Base-by-base conservation (phyloP, 2,329 filamentous ascomycete genomes). In the Sordariomycetes sp. region DNA sequence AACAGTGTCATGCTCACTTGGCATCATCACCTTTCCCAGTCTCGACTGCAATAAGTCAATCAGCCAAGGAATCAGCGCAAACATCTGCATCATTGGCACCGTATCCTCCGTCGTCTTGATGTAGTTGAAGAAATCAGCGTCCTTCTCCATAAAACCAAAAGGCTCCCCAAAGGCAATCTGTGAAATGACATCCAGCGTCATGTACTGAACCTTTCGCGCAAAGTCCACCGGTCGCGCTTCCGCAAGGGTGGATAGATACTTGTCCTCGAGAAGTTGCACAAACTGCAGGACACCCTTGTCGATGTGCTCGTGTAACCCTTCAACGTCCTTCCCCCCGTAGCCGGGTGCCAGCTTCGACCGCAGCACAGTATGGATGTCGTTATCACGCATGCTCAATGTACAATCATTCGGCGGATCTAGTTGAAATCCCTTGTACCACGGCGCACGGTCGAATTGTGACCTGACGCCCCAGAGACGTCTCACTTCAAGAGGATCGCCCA, bases 131-230 rank as follows among this genome's bases (percentile, higher is more conserved):
- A 69, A 42, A 37, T 76, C 71, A 14, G 56, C 46, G 39, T 75
- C 67, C 6, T 61, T 53, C 16, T 54, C 52, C 11, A 76, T 54
- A 42, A 67, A 66, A 4, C 71, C 70, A 39, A 73, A 73, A 0
- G 68, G 45, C 10, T 59, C 47, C 6, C 70, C 70, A n/a, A 73
- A 64, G 0, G 66, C 66, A 16, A 75, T 50, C 24, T 70, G 60
- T 10, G 64, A 65, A 27, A 75, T 68, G 3, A 69, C 65, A 36
- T 76, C 72, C 1, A 75, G 51, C 1, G 70, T 63, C 36, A 74
- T 69, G 54, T 63, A 72, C 17, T 68, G 65, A 3, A 64, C 61
- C 40, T 68, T 68, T 25, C 57, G 53, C 16, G 64, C 65, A 28
- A 75, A 50, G 42, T 75, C 68, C 37, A 74, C 53, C 0, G 53